Evolutionary conservation across 495 filamentous ascomycete species (phyloP).

Genomic region (Talaromyces trachyspermus): DNA sequence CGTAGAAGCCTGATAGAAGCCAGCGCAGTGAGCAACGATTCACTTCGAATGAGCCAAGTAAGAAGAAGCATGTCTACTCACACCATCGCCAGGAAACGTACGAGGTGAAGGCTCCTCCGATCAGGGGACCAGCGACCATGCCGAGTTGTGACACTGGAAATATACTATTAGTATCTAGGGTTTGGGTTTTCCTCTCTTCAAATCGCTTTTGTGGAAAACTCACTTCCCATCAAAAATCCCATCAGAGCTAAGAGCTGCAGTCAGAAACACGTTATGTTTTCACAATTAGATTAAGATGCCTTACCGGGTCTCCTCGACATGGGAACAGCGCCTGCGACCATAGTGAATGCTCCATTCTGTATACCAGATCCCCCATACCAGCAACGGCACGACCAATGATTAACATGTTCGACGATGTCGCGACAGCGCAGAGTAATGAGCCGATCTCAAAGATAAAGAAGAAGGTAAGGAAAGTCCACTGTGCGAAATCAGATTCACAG

Average conservation of each 20-base stretch:
- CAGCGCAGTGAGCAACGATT: too few relatives aligned
- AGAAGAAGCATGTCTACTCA: conserved; percentile 50
- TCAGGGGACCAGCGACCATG: conserved; percentile 18
- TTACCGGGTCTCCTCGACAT: conserved; percentile 35
- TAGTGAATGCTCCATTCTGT: conserved; percentile 40
- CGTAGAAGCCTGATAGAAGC: conserved; percentile 34
- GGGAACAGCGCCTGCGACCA: conserved; percentile 34
- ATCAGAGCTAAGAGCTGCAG: conserved; percentile 34
- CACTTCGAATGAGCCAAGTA: conserved; percentile 29
- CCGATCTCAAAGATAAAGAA: conserved; percentile 28
- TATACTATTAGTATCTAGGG: too few relatives aligned
- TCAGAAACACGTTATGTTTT: conserved; percentile 22
- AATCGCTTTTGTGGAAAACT: too few relatives aligned
- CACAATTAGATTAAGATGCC: conserved; percentile 27
- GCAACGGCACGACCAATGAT: conserved; percentile 32
- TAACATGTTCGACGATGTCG: conserved; percentile 27
- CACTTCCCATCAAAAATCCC: conserved; percentile 27
- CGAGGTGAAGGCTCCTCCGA: conserved; percentile 18
- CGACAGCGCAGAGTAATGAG: conserved; percentile 27
- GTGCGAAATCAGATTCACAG: conserved; percentile 3
- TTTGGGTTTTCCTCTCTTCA: too few relatives aligned
- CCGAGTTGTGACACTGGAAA: too few relatives aligned
- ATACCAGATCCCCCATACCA: conserved; percentile 32
- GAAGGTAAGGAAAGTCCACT: conserved; percentile 20
- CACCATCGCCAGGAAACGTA: conserved; percentile 20